Evolutionary conservation across 75 land plant genomes (phyloP).

Genomic region (Selaginella tamariscina): DNA sequence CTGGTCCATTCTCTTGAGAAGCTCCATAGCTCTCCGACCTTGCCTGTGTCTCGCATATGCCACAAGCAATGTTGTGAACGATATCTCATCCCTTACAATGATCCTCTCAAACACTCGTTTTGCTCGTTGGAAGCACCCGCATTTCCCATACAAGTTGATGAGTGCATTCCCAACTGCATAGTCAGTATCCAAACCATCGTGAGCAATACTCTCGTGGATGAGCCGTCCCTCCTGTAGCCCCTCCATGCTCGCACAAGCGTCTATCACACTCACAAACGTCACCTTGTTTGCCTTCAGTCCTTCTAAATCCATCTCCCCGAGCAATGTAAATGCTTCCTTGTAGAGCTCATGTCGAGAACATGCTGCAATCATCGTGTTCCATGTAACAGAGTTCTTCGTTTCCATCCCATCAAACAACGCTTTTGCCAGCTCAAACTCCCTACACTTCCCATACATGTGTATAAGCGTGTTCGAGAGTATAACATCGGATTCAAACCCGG

Average conservation of each 20-base stretch:
- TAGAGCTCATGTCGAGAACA: neutral
- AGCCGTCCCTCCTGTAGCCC: neutral
- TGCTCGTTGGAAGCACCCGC: conserved; percentile 11
- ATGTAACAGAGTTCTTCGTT: neutral
- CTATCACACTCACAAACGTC: neutral
- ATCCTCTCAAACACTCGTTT: conserved; percentile 16
- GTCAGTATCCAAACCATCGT: neutral
- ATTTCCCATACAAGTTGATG: conserved; percentile 17
- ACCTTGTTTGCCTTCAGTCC: neutral
- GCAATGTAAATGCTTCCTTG: neutral
- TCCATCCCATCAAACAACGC: neutral
- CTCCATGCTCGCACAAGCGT: neutral
- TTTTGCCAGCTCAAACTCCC: neutral
- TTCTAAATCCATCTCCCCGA: neutral
- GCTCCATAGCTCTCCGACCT: neutral
- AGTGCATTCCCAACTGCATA: neutral
- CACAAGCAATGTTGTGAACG: neutral
- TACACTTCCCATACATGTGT: neutral
- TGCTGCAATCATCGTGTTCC: neutral
- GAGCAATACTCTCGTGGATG: neutral
- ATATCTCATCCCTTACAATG: neutral
- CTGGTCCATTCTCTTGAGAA: neutral
- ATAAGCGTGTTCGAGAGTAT: neutral
- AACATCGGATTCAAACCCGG: neutral
- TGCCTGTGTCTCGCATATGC: neutral